phyloP scores from a whole-genome alignment of 73 alveolate genomes.

The Paramecium primaurelia region DNA sequence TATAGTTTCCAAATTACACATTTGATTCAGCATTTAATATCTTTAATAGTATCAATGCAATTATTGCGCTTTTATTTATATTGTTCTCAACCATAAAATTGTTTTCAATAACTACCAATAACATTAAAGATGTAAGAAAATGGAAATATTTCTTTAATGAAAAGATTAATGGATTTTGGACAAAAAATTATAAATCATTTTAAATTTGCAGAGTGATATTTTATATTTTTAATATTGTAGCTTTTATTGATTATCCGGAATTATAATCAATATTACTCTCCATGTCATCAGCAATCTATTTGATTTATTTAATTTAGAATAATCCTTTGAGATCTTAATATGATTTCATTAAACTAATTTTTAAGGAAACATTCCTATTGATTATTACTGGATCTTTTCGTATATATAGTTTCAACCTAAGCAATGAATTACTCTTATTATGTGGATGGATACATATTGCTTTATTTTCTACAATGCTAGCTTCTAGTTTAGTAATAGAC shows the following conservation, averaged over 20 bases:
- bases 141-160: not conserved
- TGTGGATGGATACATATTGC: not conserved
- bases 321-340: not conserved
- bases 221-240: not conserved
- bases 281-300: not conserved
- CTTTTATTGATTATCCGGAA: not conserved
- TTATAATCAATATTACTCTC: not conserved
- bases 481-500: not conserved
- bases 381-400: not conserved
- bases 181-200: not conserved
- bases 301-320: not conserved
- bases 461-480: not conserved
- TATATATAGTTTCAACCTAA: not conserved
- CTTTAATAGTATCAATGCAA: not conserved
- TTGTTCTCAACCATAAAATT: not conserved
- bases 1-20: not conserved
- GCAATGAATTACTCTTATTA: not conserved
- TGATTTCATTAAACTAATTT: not conserved
- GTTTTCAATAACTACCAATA: not conserved
- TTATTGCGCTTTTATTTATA: not conserved
- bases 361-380: not conserved
- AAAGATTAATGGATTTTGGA: not conserved
- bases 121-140: not conserved
- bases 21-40: not conserved
- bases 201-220: not conserved